A percentile compares a stretch with the other conserved stretches of the same genome.
phyloP scores from a whole-genome alignment of 352 stramenopile genomes.

The Globisporangium parvum region DNA sequence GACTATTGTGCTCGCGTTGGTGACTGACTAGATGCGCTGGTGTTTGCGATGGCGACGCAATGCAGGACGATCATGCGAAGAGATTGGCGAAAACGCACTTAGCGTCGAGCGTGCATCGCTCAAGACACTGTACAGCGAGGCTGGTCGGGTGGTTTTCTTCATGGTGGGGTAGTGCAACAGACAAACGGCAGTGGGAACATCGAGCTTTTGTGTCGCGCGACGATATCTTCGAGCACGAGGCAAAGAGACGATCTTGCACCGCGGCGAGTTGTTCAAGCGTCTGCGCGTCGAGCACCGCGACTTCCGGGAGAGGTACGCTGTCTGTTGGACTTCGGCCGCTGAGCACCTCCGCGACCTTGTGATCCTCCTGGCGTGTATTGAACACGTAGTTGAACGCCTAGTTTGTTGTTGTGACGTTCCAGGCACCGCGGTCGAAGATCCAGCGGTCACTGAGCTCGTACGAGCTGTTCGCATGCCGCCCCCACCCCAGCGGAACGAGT shows the following conservation, averaged over 20 bases:
- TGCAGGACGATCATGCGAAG: not conserved
- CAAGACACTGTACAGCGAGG: no score
- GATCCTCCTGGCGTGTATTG: not conserved
- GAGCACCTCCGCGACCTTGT: not conserved
- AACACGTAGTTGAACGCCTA: not conserved
- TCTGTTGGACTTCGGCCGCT: not conserved
- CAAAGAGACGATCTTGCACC: not conserved
- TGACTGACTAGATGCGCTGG: no score
- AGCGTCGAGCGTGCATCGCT: not conserved
- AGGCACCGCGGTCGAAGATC: not conserved
- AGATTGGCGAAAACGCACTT: not conserved
- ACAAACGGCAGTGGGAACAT: not conserved
- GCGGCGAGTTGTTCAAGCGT: not conserved
- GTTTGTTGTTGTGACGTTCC: not conserved
- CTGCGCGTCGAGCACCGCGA: not conserved
- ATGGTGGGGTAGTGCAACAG: not conserved
- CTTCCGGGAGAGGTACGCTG: not conserved
- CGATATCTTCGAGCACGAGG: not conserved
- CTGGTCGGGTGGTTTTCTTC: not conserved
- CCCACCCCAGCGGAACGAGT: no score
- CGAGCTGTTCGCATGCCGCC: not conserved
- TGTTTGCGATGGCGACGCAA: no score
- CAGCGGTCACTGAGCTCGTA: not conserved
- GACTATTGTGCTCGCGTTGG: no score
- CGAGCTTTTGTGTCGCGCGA: not conserved